These are phyloP conservation scores for Colletotrichum spaethianum DNA, from an alignment of 2,329 filamentous ascomycete species.

Conservation along the genomic window DNA sequence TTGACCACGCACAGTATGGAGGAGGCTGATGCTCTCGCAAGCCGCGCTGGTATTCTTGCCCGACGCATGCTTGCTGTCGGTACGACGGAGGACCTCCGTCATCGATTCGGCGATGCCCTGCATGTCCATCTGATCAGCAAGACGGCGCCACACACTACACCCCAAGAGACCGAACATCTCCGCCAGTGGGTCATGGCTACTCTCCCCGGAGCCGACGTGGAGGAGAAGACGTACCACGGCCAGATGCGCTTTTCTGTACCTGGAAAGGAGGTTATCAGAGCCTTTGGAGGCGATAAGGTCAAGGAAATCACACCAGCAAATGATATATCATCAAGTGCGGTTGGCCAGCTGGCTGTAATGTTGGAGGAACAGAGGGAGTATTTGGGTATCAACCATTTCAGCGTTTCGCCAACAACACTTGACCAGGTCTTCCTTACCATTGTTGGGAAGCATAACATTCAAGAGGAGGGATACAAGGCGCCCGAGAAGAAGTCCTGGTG, in stretches of 20 bases:
- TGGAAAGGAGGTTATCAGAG: conserved; percentile 55
- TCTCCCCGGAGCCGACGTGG: conserved; percentile 77
- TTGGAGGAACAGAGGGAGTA: conserved; percentile 79
- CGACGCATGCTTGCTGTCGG: conserved; percentile 88
- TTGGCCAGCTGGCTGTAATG: conserved; percentile 78
- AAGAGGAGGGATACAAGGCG: conserved; percentile 76
- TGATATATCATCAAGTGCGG: conserved; percentile 62
- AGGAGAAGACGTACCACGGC: conserved; percentile 84
- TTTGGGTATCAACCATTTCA: conserved; percentile 87
- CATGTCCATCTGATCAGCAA: conserved; percentile 86
- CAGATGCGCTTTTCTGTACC: conserved; percentile 89
- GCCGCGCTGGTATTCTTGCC: conserved; percentile 88
- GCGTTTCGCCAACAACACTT: conserved; percentile 86
- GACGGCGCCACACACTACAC: conserved; percentile 79
- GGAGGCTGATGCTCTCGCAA: conserved; percentile 90
- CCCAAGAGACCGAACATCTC: conserved; percentile 77
- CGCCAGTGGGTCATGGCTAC: conserved; percentile 74
- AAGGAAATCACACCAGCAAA: conserved; percentile 45
- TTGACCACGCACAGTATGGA: conserved; percentile 97
- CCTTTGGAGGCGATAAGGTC: conserved; percentile 41
- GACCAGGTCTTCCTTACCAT: conserved; percentile 93
- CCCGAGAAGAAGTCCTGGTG: conserved; percentile 46
- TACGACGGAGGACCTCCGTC: conserved; percentile 78
- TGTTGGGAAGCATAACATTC: conserved; percentile 83
- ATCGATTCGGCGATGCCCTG: conserved; percentile 82